Evolutionary conservation across 306 rosid genomes (phyloP), one percentile per base, ranked within the genome.

Genomic region (Glycyrrhiza uralensis): DNA sequence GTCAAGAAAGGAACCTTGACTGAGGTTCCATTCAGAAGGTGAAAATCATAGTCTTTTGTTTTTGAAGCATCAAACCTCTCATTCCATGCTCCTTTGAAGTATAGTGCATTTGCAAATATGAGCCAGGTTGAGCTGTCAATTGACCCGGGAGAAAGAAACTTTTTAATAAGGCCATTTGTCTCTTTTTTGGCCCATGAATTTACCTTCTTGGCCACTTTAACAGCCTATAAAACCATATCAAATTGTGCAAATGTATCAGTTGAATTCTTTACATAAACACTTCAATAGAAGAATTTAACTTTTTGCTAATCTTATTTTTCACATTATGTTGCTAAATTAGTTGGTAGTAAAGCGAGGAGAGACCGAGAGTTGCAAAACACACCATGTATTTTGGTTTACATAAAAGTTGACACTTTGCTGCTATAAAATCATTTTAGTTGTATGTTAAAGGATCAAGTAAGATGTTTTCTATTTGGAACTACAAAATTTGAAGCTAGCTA

Each of bases 81-180:
- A 35, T 9, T 69, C 98, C 98, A 91, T 0, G 45, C 87, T 52
- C 98, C 98, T 71, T 89, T 93, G 79, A 93, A 93, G 82, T 91
- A 91, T 1, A 93, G 23, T 1, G 94, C 97, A 71, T 91, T 93
- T 6, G 93, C 85, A 55, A 89, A 75, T 45, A 91, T 72, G 64
- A 93, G 98, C 49, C 76, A 69, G 46, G 91, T 78, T 36, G 75
- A 58, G 71, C 35, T 22, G 79, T 85, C 79, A 44, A 89, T 68
- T 5, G 93, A 89, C 19, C 86, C 79, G 1, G 58, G n/a, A 47
- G 96, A 87, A 84, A 92, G 90, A 76, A 92, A 55, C 18, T 84
- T 74, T 79, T 86, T 81, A 44, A 92, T 82, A 32, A 92, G 89
- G 45, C 93, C 93, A 57, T 72, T 72, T 12, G 96, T 92, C 89